Evolutionary conservation across 2,329 filamentous ascomycete species (phyloP).

Genomic region (Fusarium dlaminii): DNA sequence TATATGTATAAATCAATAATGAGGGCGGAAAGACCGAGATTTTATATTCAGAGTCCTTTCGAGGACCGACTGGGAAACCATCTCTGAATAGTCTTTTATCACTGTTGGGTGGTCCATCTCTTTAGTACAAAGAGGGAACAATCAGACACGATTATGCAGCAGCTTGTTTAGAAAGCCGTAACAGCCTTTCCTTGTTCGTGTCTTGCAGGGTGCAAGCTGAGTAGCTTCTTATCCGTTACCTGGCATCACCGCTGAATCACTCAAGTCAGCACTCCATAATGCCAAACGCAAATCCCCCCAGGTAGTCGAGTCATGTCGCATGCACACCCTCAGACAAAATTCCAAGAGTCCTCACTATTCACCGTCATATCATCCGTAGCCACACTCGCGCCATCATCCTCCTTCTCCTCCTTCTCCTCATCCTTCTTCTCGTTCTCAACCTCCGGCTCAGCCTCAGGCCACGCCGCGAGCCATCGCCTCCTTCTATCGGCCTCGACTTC

Average conservation of each 20-base stretch:
- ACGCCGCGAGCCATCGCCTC: not conserved
- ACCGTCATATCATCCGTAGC: not conserved
- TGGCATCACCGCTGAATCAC: too few species aligned
- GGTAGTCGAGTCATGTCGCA: too few species aligned
- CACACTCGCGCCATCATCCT: not conserved
- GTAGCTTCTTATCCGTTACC: not conserved
- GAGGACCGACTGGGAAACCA: accelerated
- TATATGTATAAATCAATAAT: too few species aligned
- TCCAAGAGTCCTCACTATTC: not conserved
- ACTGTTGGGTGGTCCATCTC: accelerated
- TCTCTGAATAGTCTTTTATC: not conserved
- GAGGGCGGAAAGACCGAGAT: accelerated
- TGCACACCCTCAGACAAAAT: not conserved
- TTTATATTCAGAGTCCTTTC: not conserved
- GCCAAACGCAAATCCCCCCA: accelerated
- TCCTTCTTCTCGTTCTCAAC: not conserved
- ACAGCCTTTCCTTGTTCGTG: not conserved
- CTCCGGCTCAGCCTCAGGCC: not conserved
- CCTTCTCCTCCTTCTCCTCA: not conserved
- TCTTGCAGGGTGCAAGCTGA: accelerated
- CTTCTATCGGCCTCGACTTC: not conserved
- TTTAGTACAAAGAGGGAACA: not conserved
- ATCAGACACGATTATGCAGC: too few species aligned
- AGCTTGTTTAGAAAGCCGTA: not conserved
- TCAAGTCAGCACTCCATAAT: not conserved